phyloP scores from a whole-genome alignment of 805 yeast species.

The Naumovozyma dairenensis region DNA sequence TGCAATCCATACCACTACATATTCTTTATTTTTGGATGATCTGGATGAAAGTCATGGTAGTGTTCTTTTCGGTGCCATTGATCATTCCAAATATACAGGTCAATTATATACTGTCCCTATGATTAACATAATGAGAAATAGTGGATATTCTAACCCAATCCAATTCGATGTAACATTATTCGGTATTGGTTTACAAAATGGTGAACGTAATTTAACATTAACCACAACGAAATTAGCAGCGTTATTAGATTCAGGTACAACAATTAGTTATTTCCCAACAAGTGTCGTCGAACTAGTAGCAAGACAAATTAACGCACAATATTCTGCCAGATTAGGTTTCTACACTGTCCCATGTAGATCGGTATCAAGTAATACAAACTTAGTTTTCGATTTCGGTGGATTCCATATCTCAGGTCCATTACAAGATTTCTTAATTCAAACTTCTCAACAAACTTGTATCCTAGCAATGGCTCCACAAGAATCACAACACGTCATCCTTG shows the following conservation, averaged over 20 bases:
- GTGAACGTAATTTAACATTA: constrained; percentile 20
- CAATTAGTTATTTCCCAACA: constrained; percentile 37
- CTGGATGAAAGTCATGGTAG: constrained; percentile 36
- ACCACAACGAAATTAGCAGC: constrained; percentile 30
- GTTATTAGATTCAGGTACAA: constrained; percentile 37
- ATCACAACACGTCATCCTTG: constrained; percentile 32
- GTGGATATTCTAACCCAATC: constrained; percentile 12
- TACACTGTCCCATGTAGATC: constrained; percentile 39
- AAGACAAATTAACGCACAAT: constrained; percentile 34
- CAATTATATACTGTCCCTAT: constrained; percentile 29
- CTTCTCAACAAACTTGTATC: constrained; percentile 30
- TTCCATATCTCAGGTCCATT: constrained; percentile 42
- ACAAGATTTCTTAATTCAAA: constrained; percentile 22
- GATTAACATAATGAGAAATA: constrained; percentile 11
- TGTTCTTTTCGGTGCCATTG: constrained; percentile 35
- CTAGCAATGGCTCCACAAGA: constrained; percentile 31
- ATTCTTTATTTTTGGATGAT: constrained; percentile 40
- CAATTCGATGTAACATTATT: constrained; percentile 29
- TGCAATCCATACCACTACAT: constrained; percentile 35
- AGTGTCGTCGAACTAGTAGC: constrained; percentile 31
- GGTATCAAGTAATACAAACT: constrained; percentile 20
- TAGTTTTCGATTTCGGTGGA: constrained; percentile 53
- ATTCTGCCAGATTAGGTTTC: constrained; percentile 33
- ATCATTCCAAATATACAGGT: constrained; percentile 31
- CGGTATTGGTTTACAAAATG: constrained; percentile 24